Conservation (phyloP, 176 grass and related monocot species). For the Metroxylon sagu region DNA sequence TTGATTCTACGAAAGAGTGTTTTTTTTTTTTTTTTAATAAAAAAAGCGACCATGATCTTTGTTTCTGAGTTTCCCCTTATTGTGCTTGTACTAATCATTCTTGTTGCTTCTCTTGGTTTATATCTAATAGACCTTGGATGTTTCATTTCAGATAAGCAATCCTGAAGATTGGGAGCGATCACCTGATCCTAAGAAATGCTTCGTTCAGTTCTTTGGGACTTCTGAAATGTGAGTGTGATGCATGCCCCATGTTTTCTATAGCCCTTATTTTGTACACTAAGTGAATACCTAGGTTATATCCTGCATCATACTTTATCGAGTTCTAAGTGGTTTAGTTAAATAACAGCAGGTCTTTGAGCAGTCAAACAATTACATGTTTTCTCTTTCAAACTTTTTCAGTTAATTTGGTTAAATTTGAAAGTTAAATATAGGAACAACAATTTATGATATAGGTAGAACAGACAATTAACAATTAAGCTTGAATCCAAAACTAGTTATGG, state of each 20-base stretch:
- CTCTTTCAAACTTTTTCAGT: too few relatives aligned
- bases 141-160: conserved; percentile 58
- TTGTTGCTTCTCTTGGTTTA: neutral
- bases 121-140: neutral
- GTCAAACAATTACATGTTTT: too few relatives aligned
- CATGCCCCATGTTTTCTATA: neutral
- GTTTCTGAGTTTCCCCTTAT: neutral
- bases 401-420: too few relatives aligned
- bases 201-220: conserved; percentile 90
- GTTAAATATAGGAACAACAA: too few relatives aligned
- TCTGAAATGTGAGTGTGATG: conserved; percentile 60
- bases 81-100: conserved; percentile 14
- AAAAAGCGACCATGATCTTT: neutral
- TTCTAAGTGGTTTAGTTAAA: too few relatives aligned
- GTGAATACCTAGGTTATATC: neutral
- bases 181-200: conserved; percentile 59
- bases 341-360: too few relatives aligned
- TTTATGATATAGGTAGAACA: too few relatives aligned
- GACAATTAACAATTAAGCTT: too few relatives aligned
- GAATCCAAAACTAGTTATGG: too few relatives aligned
- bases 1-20: too few relatives aligned
- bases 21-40: neutral
- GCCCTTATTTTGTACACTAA: neutral
- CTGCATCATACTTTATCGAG: neutral
- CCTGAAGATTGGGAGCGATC: conserved; percentile 49